Conservation (phyloP, 2,329 filamentous ascomycete species). For the Pseudogymnoascus sp. region DNA sequence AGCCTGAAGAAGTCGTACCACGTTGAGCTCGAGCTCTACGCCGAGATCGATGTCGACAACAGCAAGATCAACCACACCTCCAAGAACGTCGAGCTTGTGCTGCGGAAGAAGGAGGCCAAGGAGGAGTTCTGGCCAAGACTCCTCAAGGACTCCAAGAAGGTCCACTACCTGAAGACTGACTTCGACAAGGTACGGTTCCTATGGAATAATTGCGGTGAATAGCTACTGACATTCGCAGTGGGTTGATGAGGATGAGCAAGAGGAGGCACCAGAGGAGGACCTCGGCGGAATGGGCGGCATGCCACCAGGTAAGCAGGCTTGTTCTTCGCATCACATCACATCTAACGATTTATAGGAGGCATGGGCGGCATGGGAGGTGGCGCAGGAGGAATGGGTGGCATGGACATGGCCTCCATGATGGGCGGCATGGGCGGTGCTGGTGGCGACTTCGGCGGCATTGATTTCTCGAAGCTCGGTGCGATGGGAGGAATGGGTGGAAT, state of each 20-base stretch:
- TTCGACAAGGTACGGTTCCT: slow-evolving; percentile 72
- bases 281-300: slow-evolving; percentile 61
- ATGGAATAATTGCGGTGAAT: background rate
- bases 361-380: slow-evolving; percentile 32
- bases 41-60: slow-evolving; percentile 77
- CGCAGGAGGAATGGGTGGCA: slow-evolving; percentile 37
- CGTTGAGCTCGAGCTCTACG: slow-evolving; percentile 80
- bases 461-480: slow-evolving; percentile 83
- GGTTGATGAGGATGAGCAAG: slow-evolving; percentile 65
- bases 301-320: slow-evolving; percentile 38
- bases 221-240: slow-evolving; percentile 15
- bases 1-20: slow-evolving; percentile 82
- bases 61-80: slow-evolving; percentile 82
- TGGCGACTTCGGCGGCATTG: slow-evolving; percentile 76
- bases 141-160: slow-evolving; percentile 80
- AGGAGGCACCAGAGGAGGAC: slow-evolving; percentile 79
- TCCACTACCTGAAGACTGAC: slow-evolving; percentile 96
- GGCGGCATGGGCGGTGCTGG: slow-evolving; percentile 33
- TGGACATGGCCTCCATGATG: slow-evolving; percentile 30
- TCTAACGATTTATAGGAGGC: slow-evolving; percentile 14
- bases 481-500: slow-evolving; percentile 37
- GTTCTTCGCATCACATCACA: background rate
- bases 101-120: slow-evolving; percentile 95
- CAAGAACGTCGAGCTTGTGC: slow-evolving; percentile 80
- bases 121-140: slow-evolving; percentile 94